Evolutionary conservation across 2,329 filamentous ascomycete species (phyloP), one percentile per base, ranked within the genome.

Genomic region (Nothomitra cinnamomea): DNA sequence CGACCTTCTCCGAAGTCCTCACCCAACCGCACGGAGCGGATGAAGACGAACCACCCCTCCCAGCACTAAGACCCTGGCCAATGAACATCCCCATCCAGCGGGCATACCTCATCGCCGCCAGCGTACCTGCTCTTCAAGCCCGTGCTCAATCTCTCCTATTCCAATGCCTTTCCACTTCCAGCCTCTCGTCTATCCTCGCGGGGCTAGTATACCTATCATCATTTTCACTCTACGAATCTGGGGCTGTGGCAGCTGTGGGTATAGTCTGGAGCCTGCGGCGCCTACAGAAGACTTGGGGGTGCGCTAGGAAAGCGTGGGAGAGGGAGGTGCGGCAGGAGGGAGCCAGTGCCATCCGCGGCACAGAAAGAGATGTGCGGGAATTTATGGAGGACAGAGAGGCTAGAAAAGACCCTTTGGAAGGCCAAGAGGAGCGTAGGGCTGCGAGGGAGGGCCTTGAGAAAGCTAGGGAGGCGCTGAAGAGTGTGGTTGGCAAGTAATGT

Each of bases 111-210:
- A 73, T 80, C 42, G 68, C 73, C n/a, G 74, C 78, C 56, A 85
- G 82, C 0, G 74, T 88, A 1, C 82, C 83, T 1, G 78, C 80
- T 1, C 70, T 89, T 2, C 84, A 87, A 61, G 79, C 83, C 1
- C 70, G 87, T 0, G 83, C 83, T 1, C 84, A 89, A 65, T 78
- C 75, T 54, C 76, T 89, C 1, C 80, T 95, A 3, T 64, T 94
- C 3, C 81, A 88, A 61, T 85, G 85, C 0, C 69, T 87, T 0
- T 83, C 80, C 52, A 87, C 86, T 0, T 84, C 85, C 0, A 78
- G 79, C 3, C 68, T 85, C 2, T 76, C 77, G 0, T 55, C 69
- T 0, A 72, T 72, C 0, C 69, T 83, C 0, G 75, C 74, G 0
- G 74, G 66, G 0, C 68, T 83, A 8, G 69, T 77, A 1, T 82